Base-by-base conservation (phyloP, 768 basidiomycete species). In the Sporobolomyces roseus region DNA sequence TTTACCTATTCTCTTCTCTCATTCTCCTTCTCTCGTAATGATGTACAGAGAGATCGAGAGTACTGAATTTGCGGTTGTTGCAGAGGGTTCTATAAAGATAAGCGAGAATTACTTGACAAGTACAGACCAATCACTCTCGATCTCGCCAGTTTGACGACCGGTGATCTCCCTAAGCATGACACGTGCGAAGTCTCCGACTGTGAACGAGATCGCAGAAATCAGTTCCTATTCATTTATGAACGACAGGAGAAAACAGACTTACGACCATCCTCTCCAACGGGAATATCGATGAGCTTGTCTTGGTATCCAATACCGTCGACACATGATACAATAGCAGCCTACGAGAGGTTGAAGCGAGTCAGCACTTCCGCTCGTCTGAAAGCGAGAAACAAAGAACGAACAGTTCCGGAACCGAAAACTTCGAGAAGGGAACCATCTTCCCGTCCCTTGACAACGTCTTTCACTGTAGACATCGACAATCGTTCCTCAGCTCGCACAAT, bases 401-500 rank as follows among this genome's bases (percentile, higher is more conserved):
- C 80, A 14, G 80, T 82, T 77, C 93, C 93, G 36, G 89, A 84
- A 52, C 88, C 88, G 75, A 97, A 90, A 19, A 89, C 82, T 78
- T 97, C 93, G 27, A 87, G 82, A 14, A 97, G 82, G 17, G 79
- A 81, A 16, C 88, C 89, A n/a, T 84, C 79, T 63, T 83, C 74
- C 13, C 84, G 80, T 66, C 80, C 80, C 25, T 77, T 74, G 21
- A 77, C 77, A 48, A 90, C 75, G 61, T 90, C 84, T 5, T 77
- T 65, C 79, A 82, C 65, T 64, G 50, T 13, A 41, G 38, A 9
- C 38, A 41, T 9, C 17, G 38, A 41, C 38, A 9, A 41, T 41
- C 17, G 9, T 41, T 41, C 17, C 38, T 41, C 38, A 41, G 17
- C 38, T 17, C 17, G 38, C 9, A 41, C 9, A 7, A n/a, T 17